These are phyloP conservation scores for Rubus parviflorus DNA, from an alignment of 306 rosid species.

Conservation along the genomic window DNA sequence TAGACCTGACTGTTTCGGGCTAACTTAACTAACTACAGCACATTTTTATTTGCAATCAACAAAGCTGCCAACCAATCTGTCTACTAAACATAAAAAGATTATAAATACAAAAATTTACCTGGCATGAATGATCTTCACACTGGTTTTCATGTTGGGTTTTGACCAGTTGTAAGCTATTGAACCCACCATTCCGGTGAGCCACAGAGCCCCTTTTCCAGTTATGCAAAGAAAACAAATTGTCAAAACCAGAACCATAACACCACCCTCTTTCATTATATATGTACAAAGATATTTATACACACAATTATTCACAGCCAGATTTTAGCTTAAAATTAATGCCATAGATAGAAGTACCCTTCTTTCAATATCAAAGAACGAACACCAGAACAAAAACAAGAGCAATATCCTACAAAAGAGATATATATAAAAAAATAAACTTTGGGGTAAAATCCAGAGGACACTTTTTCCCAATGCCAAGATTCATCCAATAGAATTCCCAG, in stretches of 20 bases:
- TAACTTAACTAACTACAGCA: not conserved
- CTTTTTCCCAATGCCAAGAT: not conserved
- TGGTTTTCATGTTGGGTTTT: constrained; percentile 88
- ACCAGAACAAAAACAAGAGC: constrained; percentile 5
- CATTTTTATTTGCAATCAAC: not conserved
- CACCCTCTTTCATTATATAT: not conserved
- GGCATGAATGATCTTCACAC: constrained; percentile 92
- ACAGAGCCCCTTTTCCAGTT: constrained; percentile 53
- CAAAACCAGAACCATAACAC: constrained; percentile 5
- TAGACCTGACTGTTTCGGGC: not conserved
- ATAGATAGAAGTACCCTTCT: not conserved
- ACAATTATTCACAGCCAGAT: not conserved
- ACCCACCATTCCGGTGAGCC: constrained; percentile 88
- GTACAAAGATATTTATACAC: not conserved
- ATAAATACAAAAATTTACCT: constrained; percentile 41
- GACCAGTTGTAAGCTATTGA: constrained; percentile 97
- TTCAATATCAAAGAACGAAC: not conserved
- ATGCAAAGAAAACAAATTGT: not conserved
- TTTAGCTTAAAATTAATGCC: too few relatives aligned
- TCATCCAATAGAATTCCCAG: not conserved
- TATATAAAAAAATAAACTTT: too few relatives aligned
- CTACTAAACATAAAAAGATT: not conserved
- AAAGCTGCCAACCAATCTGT: not conserved
- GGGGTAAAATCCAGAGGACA: not conserved
- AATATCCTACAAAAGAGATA: not conserved